Evolutionary conservation across 805 yeast genomes (phyloP).

Genomic region (Priceomyces medius): DNA sequence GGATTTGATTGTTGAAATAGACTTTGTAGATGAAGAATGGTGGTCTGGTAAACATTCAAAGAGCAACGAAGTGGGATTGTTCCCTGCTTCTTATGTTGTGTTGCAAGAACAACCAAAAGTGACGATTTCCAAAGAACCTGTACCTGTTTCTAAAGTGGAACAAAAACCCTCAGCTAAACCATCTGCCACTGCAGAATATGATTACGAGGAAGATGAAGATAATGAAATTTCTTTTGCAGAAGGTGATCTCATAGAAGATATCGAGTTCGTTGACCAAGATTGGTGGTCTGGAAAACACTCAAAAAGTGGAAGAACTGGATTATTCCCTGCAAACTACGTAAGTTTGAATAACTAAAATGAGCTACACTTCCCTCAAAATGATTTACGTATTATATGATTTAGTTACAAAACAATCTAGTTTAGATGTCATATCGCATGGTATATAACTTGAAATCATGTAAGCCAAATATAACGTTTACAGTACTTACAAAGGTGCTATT

Average conservation of each 20-base stretch:
- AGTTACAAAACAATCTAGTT: too few relatives aligned
- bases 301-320: conserved; percentile 68
- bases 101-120: conserved; percentile 24
- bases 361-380: too few relatives aligned
- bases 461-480: too few relatives aligned
- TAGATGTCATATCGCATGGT: too few relatives aligned
- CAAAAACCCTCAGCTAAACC: conserved; percentile 18
- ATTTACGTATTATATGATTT: too few relatives aligned
- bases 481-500: too few relatives aligned
- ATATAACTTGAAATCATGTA: too few relatives aligned
- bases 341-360: conserved; percentile 20
- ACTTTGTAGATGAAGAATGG: conserved; percentile 76
- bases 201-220: conserved; percentile 88
- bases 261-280: conserved; percentile 88
- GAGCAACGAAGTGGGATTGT: conserved; percentile 52
- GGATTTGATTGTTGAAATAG: conserved; percentile 63
- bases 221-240: conserved; percentile 85
- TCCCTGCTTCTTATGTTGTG: conserved; percentile 55
- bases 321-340: conserved; percentile 93
- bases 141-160: conserved; percentile 13
- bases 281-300: conserved; percentile 92
- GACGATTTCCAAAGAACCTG: conserved; percentile 12
- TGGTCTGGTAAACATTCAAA: conserved; percentile 46
- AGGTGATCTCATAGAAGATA: conserved; percentile 76
- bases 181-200: conserved; percentile 67